Base-by-base conservation (phyloP, 352 stramenopile genomes). In the Saprolegnia parasitica region DNA sequence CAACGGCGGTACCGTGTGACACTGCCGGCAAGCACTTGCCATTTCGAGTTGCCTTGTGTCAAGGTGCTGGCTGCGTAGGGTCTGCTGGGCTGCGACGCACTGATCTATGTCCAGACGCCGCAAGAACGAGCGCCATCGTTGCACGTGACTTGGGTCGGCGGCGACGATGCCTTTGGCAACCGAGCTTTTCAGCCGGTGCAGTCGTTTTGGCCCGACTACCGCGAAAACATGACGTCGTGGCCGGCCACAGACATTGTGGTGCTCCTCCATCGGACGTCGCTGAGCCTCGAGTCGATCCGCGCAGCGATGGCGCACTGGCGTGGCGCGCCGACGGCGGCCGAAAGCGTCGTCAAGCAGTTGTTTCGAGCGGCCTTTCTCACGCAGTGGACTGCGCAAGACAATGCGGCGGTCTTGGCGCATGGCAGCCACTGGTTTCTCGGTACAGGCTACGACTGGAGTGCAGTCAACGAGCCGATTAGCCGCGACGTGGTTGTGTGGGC, bases 1-100 rank as follows among this genome's bases (percentile, higher is more conserved):
- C 76, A 78, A 29, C 67, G 73, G 9, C 47, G 74, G 0, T 88
- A 88, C 26, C 73, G 84, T 50, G 47, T 88, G 5, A 65, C 56
- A 4, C 76, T 84, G 49, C 71, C 72, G 54, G 80, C 83, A 74
- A 29, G 20, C 6, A 47, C 29, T 54, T 47, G 58, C 9, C 13
- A 8, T 8, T 4, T 49, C 42, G 15, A 46, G 39, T 16, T 15
- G 11, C 18, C 11, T n/a, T 2, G 1, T n/a, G 42, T n/a, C 42
- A 49, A n/a, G n/a, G n/a, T n/a, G n/a, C n/a, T n/a, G n/a, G n/a
- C n/a, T n/a, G n/a, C n/a, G 13, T 71, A 83, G 77, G 77, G 77
- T n/a, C n/a, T n/a, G 24, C 64, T 83, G 39, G 0, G 45, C 18
- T 64, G 67, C n/a, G 56, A 46, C 13, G 21, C 50, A 6, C 37